Evolutionary conservation across 2,329 filamentous ascomycete genomes (phyloP).

Genomic region (Chaetomium strumarium): DNA sequence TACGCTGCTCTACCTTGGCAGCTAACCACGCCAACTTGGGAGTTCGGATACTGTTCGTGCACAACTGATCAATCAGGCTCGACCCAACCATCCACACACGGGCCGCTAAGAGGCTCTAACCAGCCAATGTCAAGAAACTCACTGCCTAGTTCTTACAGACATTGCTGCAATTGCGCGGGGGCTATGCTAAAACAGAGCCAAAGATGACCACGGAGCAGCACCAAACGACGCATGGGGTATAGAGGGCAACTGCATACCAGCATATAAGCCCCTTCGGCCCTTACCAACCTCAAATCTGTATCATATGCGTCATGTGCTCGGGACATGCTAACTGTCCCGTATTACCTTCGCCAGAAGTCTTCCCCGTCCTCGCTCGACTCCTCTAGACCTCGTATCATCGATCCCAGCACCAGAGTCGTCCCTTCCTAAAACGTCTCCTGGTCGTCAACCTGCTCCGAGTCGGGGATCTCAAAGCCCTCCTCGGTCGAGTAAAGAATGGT

Average conservation of each 20-base stretch:
- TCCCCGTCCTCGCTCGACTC: not conserved
- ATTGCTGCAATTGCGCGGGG: conserved; percentile 2
- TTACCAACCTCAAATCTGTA: conserved; percentile 15
- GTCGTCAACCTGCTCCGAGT: conserved; percentile 65
- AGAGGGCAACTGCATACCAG: conserved; percentile 20
- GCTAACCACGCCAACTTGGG: no score
- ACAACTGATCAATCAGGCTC: not conserved
- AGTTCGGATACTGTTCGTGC: not conserved
- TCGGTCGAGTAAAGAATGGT: conserved; percentile 96
- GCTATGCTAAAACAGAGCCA: conserved; percentile 18
- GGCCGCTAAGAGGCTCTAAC: not conserved
- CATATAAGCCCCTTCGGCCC: conserved; percentile 6
- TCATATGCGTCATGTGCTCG: conserved; percentile 17
- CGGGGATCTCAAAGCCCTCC: conserved; percentile 85
- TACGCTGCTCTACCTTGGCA: no score
- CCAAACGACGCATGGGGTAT: conserved; percentile 21
- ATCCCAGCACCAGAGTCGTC: not conserved
- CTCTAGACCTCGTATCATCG: not conserved
- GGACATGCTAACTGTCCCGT: conserved; percentile 5
- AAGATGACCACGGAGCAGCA: conserved; percentile 16
- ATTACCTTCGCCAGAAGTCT: conserved; percentile 13
- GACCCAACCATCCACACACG: not conserved
- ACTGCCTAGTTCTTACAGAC: not conserved
- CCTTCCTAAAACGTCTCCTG: conserved; percentile 67
- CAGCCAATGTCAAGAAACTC: not conserved